Base-by-base conservation (phyloP, 345 rosid species). In the Brassica rapa region DNA sequence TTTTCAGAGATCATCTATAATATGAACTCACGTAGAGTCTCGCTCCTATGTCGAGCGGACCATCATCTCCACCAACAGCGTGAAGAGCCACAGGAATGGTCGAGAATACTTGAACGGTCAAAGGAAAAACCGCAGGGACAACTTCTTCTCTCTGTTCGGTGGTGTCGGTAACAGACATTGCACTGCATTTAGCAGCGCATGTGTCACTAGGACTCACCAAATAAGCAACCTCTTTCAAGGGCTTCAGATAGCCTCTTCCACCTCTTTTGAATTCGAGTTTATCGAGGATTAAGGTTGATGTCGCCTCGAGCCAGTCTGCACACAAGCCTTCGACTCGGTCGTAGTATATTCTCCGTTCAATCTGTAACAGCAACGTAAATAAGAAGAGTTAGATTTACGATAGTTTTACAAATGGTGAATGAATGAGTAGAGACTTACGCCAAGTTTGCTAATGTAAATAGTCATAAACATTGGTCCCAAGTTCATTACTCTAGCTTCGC, bases 381-480 rank as follows among this genome's bases (percentile, higher is more conserved):
- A 11, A 68, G 21, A 66, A 56, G 61, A 12, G 51, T 62, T 14
- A 12, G 39, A 43, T 49, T 32, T 32, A 10, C 16, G 53, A 53
- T 21, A 0, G 6, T 62, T 19, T n/a, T 10, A 62, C 4, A 23
- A 11, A 51, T 35, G 15, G 15, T 10, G 27, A 35, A 62, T 24
- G 64, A 63, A 77, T 70, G 33, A 53, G 65, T 0, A 30, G 41
- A 51, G 25, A 83, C 97, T 88, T 83, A 92, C 98, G 24, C 91
- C 89, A 27, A 94, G 81, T 78, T 89, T 88, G 79, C 84, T 83
- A 41, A 94, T 85, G 77, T 92, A 94, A 46, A 94, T 65, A 60
- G 98, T 83, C 97, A 94, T 89, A 84, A 94, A 94, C 72, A 86
- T 88, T 30, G 93, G 93, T 35, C 98, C 98, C 64, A 94, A 75